Conservation (phyloP, 2,329 filamentous ascomycete genomes). For the Fusarium redolens region DNA sequence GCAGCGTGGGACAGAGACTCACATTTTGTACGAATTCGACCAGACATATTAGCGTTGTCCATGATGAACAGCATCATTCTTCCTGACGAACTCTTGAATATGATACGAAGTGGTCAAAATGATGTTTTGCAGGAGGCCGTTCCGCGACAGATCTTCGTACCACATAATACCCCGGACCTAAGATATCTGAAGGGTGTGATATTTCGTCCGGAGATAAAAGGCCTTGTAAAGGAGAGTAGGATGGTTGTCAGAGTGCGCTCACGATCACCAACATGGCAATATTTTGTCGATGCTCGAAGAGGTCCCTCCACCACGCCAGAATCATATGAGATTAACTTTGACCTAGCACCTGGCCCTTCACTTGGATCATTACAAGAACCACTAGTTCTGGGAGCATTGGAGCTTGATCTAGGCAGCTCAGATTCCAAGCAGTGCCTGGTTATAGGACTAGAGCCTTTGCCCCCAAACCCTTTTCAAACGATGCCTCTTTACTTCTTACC, state of each 20-base stretch:
- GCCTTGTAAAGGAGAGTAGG: background rate
- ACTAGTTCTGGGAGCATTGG: conserved; percentile 39
- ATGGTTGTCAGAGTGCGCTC: conserved; percentile 35
- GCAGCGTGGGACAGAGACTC: conserved; percentile 45
- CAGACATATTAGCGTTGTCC: conserved; percentile 40
- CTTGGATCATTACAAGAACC: conserved; percentile 31
- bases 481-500: conserved; percentile 43
- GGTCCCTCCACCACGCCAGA: conserved; percentile 16
- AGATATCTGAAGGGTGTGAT: conserved; percentile 43
- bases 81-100: conserved; percentile 37
- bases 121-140: conserved; percentile 28
- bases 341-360: conserved; percentile 34
- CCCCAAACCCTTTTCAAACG: conserved; percentile 43
- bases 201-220: conserved; percentile 39
- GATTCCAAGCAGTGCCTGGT: conserved; percentile 39
- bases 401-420: conserved; percentile 31
- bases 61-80: conserved; percentile 46
- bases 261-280: conserved; percentile 45
- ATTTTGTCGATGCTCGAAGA: conserved; percentile 31
- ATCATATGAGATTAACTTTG: conserved; percentile 45
- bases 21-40: conserved; percentile 44
- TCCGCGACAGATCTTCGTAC: conserved; percentile 41
- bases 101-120: conserved; percentile 14
- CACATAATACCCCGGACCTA: conserved; percentile 28
- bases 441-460: conserved; percentile 42